Evolutionary conservation across 2,329 filamentous ascomycete genomes (phyloP), one percentile per base, ranked within the genome.

Genomic region (Xylariomycetidae sp.): DNA sequence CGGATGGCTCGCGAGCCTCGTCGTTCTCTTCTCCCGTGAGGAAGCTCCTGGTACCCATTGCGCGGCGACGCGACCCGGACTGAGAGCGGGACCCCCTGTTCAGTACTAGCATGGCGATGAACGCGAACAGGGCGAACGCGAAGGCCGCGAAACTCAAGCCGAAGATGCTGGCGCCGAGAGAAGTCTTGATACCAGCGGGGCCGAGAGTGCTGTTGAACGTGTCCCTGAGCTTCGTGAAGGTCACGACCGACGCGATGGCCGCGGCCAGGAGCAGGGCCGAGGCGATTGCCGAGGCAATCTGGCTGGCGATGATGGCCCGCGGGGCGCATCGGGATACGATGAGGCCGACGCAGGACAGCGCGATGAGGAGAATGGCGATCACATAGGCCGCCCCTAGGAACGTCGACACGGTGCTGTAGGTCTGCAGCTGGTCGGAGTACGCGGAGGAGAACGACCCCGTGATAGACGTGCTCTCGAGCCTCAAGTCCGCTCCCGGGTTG

Each of bases 331-430:
- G 36, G 6, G 50, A 46, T 5, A 46, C 13, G 14, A 44, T 36
- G 16, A 48, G 38, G 10, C 42, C 37, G 11, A 55, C 6, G 12
- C 48, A 45, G 3, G 53, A 48, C 3, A 52, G 16, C 12, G 49
- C 31, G 6, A 36, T 34, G 7, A 55, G 33, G 6, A 51, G 25
- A n/a, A 49, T 45, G 1, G 46, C 42, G 18, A 55, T 18, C 31
- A 62, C 41, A 42, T 57, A 58, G n/a, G 41, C 48, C 17, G 44
- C 46, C 6, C 45, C 45, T 5, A 59, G 38, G 36, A 56, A 58
- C 11, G 40, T 48, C 14, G 52, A 54, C 2, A 46, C 38, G 12
- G 40, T 44, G 8, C 41, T 27, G 42, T 61, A 59, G 7, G 38
- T 32, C 13, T 43, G 32, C 2, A 60, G 43, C 6, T 58, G 42